A percentile compares a stretch with the other conserved stretches of the same genome.
Conservation (phyloP, 2,329 filamentous ascomycete species). For the Fusarium liriodendri region DNA sequence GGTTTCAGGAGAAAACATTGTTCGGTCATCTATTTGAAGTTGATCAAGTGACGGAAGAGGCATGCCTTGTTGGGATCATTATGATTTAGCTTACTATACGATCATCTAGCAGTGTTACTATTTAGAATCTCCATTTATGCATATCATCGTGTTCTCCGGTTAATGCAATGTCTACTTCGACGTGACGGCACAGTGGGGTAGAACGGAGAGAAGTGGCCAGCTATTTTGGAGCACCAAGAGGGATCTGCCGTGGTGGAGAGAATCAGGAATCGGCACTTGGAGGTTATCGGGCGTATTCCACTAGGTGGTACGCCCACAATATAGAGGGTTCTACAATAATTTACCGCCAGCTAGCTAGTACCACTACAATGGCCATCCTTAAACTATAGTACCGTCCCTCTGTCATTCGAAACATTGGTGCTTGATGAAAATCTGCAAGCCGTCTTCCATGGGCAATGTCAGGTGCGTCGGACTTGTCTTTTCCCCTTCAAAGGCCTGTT, state of each 20-base stretch:
- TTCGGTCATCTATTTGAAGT: neutral
- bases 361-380: neutral
- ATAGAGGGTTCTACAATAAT: neutral
- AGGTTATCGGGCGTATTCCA: too few relatives aligned
- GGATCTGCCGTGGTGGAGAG: too few relatives aligned
- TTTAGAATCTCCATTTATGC: neutral
- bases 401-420: neutral
- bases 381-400: neutral
- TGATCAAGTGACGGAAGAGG: neutral
- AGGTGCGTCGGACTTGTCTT: neutral
- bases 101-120: too few relatives aligned
- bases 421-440: neutral
- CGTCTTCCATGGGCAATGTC: neutral
- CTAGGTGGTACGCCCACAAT: too few relatives aligned
- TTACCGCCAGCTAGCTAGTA: neutral
- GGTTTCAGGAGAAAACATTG: neutral
- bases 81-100: too few relatives aligned
- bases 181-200: neutral
- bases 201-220: neutral
- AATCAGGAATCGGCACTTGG: too few relatives aligned
- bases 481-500: neutral
- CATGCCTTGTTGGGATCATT: neutral
- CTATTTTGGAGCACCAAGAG: too few relatives aligned
- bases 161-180: neutral
- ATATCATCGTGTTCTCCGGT: neutral